Base-by-base conservation (phyloP, 352 stramenopile species). In the Pythium biforme region DNA sequence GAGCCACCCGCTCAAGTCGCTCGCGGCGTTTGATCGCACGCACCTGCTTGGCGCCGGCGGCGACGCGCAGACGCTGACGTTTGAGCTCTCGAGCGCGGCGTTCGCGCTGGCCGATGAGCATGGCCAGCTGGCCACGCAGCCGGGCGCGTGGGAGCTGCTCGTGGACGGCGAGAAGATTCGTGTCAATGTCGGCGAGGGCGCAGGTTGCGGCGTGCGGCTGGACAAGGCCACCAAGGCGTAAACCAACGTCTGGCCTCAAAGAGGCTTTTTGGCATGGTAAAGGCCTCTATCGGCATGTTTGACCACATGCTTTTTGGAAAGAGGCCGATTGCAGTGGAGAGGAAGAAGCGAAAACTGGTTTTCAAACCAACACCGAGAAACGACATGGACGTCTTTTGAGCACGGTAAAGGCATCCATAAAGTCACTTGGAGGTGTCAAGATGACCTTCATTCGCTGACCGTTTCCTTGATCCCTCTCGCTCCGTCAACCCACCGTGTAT, bases 1-100 rank as follows among this genome's bases (percentile, higher is more conserved):
- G 20, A 76, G 77, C 11, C 56, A 61, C n/a, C 79, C 79, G 15
- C 52, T 74, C n/a, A 76, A 86, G 53, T 73, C 66, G n/a, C 46
- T 92, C 26, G 68, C 77, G 9, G 75, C 64, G 10, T 94, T 91
- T 34, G 72, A 81, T 20, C 74, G 79, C 25, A 84, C 84, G 26
- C 68, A 65, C 8, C n/a, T 69, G 39, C 37, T 90, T 27, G 33
- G 47, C 1, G 59, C 37, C 37, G 37, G 77, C 53, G 69, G 62
- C 47, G 39, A 47, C 4, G 57, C 62, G 7, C 51, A 49, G 14
- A 10, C 34, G 48, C 22, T 57, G 20, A 61, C 60, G 14, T 81
- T 86, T 29, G 57, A 69, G 9, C 59, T 90, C n/a, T 48, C 59
- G 0, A 49, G 64, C 4, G 74, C 72, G 22, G 54, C 58, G 25